Base-by-base conservation (phyloP, 2,329 filamentous ascomycete species). In the Phoma herbarum region DNA sequence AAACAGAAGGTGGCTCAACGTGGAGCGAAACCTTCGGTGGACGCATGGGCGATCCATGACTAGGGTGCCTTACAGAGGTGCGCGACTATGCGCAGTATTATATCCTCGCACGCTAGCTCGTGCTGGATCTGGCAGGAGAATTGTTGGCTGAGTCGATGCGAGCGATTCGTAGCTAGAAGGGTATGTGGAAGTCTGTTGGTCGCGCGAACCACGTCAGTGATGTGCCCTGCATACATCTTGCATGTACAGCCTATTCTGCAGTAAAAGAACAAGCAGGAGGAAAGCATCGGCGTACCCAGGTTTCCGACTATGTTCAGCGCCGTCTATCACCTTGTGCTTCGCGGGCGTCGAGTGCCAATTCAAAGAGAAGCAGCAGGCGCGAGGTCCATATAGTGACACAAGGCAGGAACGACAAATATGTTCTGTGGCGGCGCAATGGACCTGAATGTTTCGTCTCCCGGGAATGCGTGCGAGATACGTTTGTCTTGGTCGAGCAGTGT, bases 361-460 rank as follows among this genome's bases (percentile, higher is more conserved):
- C 50, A 56, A 52, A 47, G 37, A 61, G 53, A 62, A 58, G 56
- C 55, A 64, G 64, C 60, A 64, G 62, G 49, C 49, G 63, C 63
- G 57, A 60, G 53, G 61, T 69, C 70, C 73, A 75, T 74, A 63
- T 65, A 74, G 65, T 52, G 59, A 46, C 44, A 48, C 61, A 57
- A 57, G 64, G 54, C 46, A 58, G 54, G 45, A 50, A 56, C 51
- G 56, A 49, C 47, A 46, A 51, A 57, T 54, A 47, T 33, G 52
- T 51, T 20, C 25, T 25, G 50, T 52, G 50, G 52, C 22, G 44
- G 54, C 35, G 39, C 33, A 29, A 31, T 26, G 22, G 14, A n/a
- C 14, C 33, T 46, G 6, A 22, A 31, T 22, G 37, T 26, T 45
- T 50, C 10, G 41, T 49, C 54, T 41, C 37, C 42, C 29, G n/a